These are phyloP conservation scores for Rehmannia glutinosa DNA, from an alignment of 257 asterid genomes.

Conservation along the genomic window DNA sequence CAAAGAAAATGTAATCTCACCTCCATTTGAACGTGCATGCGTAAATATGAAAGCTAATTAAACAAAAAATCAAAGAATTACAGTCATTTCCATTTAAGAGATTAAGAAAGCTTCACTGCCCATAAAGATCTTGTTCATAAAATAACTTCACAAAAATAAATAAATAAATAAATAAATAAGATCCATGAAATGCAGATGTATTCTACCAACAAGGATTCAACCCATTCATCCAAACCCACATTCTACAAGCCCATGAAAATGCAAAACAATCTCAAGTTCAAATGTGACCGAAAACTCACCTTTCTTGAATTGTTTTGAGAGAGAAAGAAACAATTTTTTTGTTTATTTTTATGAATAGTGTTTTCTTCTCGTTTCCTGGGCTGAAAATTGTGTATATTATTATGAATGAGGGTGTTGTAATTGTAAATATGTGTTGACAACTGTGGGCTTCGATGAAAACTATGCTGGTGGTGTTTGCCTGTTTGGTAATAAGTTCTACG, in stretches of 20 bases:
- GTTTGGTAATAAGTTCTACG: too few species aligned
- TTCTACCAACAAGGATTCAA: constrained; percentile 12
- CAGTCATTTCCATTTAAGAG: too few species aligned
- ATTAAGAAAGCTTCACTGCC: too few species aligned
- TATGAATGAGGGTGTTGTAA: background rate
- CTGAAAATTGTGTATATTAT: background rate
- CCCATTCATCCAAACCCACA: constrained; percentile 15
- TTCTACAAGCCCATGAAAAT: background rate
- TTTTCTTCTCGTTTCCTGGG: too few species aligned
- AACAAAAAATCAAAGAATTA: background rate
- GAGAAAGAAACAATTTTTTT: background rate
- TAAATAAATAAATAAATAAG: too few species aligned
- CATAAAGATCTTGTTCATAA: too few species aligned
- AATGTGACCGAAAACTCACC: constrained; percentile 16
- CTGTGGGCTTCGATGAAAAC: constrained; percentile 57
- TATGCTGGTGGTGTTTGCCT: constrained; percentile 37
- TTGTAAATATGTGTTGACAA: constrained; percentile 12
- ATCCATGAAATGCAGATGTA: background rate
- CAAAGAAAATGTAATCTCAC: too few species aligned
- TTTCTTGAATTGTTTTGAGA: constrained; percentile 1
- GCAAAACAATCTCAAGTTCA: too few species aligned
- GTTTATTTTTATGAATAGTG: too few species aligned
- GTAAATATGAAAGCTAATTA: background rate
- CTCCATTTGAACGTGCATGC: too few species aligned
- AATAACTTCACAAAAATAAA: background rate